Base-by-base conservation (phyloP, 202 grass and related monocot species). In the Saccharum hybrid region DNA sequence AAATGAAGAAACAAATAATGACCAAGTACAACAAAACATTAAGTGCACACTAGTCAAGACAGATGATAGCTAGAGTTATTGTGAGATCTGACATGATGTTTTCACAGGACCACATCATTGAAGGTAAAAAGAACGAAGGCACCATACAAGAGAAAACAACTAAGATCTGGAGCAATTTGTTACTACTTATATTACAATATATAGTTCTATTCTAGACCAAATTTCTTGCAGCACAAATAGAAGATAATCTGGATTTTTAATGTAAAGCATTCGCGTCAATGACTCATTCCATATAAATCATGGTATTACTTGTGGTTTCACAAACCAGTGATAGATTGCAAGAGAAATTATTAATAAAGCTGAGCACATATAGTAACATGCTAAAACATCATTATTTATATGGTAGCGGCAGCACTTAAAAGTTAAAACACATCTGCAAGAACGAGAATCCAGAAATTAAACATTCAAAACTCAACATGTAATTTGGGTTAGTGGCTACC, bases 1-100 rank as follows among this genome's bases (percentile, higher is more conserved):
- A 78, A 80, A 31, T 67, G 43, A 72, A 23, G 40, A 77, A 52
- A 40, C 6, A 38, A 68, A 59, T 30, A 7, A 26, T 18, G 19
- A 83, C 74, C 30, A 78, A 68, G 74, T 41, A 22, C 64, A 90
- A 56, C 34, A 63, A 68, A 74, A 62, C 45, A 52, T 41, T 88
- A 28, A 52, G n/a, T 84, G 7, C 30, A 60, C 42, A 68, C 34
- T 81, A 81, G n/a, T 37, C 10, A 82, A 87, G 43, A 85, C 7
- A 82, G 5, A 79, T 40, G 18, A 52, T 59, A 76, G 8, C 31
- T 60, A 69, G 78, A 52, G 26, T 81, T 62, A 69, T 49, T 46
- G 37, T 71, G 9, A 66, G 38, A 4, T 77, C 74, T 23, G 26
- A 77, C 37, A 71, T 36, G 70, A 65, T 38, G 43, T 19, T 72